Evolutionary conservation across 2,329 filamentous ascomycete genomes (phyloP), one percentile per base, ranked within the genome.

Genomic region (Torrubiella hemipterigena): DNA sequence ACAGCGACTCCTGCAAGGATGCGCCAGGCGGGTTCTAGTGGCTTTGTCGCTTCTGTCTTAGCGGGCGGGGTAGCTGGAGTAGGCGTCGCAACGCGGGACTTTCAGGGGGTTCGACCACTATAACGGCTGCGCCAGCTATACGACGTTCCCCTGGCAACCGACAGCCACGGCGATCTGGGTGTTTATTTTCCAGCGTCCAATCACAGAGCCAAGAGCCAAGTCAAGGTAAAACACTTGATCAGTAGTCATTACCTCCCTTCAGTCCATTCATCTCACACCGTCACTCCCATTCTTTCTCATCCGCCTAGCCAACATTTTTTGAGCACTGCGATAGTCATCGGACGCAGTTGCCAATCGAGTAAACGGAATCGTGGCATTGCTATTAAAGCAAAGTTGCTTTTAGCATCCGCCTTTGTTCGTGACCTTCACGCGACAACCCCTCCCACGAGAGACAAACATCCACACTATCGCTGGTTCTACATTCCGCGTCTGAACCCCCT

Each of bases 121-220:
- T 24, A 5, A 24, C 13, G 11, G 17, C 7, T 20, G 18, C 7
- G 16, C 17, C 19, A 20, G 14, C 7, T 21, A 13, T n/a, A 17
- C 26, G 7, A 26, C 18, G 46, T 52, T 44, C 33, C 49, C 40
- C 29, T 25, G 44, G 44, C 46, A 50, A 36, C 23, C 27, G 33
- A 32, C 30, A 25, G 34, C 20, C 27, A 30, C 20, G 36, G 37
- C 30, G 18, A 33, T 35, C 24, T 23, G 31, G 29, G 45, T 50
- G 51, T 52, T 53, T 46, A 48, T 50, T 51, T 51, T 44, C 35
- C 37, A 27, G 32, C 34, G 22, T 42, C 49, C 50, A 53, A 53
- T 53, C 38, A 24, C 22, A 14, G 22, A 11, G 22, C 12, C 22
- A 24, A 11, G 12, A n/a, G n/a, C n/a, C n/a, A n/a, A n/a, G n/a